Percentiles rank a stretch among this genome's conserved stretches.
Evolutionary conservation across 1,284 basidiomycete species (phyloP).

Genomic region (Ganoderma multipileum): DNA sequence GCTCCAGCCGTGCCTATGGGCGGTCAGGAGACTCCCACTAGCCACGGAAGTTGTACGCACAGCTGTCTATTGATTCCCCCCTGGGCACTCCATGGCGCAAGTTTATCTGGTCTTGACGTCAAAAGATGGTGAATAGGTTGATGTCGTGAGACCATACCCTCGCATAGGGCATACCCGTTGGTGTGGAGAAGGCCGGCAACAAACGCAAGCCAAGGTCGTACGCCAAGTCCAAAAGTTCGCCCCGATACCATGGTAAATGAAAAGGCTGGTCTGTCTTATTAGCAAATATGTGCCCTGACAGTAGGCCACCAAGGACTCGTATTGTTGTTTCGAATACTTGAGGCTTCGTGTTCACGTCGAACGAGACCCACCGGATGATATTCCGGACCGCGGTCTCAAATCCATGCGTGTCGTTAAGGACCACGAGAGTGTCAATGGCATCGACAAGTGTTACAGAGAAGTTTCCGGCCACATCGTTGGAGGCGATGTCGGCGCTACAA

Average conservation of each 20-base stretch:
- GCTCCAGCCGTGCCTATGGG: conserved; percentile 85
- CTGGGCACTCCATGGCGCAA: conserved; percentile 72
- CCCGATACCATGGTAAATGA: conserved; percentile 77
- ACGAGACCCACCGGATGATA: conserved; percentile 80
- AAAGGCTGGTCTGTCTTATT: conserved; percentile 69
- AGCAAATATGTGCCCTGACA: conserved; percentile 88
- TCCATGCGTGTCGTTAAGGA: conserved; percentile 73
- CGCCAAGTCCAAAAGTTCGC: conserved; percentile 81
- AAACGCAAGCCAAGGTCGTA: conserved; percentile 85
- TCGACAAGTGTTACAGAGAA: conserved; percentile 86
- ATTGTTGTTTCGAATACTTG: conserved; percentile 95
- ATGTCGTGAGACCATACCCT: conserved; percentile 57
- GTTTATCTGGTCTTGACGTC: conserved; percentile 63
- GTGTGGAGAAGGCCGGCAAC: conserved; percentile 87
- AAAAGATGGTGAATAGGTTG: neutral
- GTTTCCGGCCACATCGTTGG: conserved; percentile 89
- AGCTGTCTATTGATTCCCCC: conserved; percentile 81
- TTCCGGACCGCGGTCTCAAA: conserved; percentile 82
- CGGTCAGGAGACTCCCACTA: neutral
- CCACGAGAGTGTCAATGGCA: conserved; percentile 81
- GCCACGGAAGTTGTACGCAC: conserved; percentile 49
- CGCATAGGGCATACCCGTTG: conserved; percentile 90
- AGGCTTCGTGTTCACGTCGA: conserved; percentile 89
- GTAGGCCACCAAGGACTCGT: conserved; percentile 85
- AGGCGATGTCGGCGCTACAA: conserved; percentile 67